Conservation (phyloP, 2,329 filamentous ascomycete species). For the Sporothrix schenckii region DNA sequence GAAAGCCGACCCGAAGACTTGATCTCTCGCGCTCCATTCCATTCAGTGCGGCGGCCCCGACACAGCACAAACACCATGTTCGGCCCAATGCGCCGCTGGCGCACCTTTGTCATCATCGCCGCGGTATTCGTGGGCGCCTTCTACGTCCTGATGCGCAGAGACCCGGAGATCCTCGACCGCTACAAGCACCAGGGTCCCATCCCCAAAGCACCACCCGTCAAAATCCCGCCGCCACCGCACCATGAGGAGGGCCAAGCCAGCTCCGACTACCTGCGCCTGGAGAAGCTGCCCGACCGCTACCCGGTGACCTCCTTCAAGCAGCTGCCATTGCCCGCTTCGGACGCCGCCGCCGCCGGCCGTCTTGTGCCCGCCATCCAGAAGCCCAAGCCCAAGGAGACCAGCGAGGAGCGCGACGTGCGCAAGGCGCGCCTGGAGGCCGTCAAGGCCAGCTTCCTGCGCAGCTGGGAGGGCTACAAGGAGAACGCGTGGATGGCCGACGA, state of each 20-base stretch:
- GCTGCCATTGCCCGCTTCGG: conserved; percentile 46
- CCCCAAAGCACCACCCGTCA: conserved; percentile 25
- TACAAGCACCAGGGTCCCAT: conserved; percentile 27
- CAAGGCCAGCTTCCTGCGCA: conserved; percentile 55
- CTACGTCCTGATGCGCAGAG: conserved; percentile 25
- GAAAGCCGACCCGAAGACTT: neutral
- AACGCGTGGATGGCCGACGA: conserved; percentile 68
- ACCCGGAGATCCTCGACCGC: conserved; percentile 31
- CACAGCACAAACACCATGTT: conserved; percentile 27
- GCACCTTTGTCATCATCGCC: conserved; percentile 32
- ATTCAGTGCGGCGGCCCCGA: neutral
- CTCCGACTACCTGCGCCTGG: conserved; percentile 34
- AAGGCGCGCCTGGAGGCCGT: conserved; percentile 50
- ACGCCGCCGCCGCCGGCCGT: conserved; percentile 43
- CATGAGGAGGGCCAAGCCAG: neutral
- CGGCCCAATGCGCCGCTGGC: conserved; percentile 36
- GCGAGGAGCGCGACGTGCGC: conserved; percentile 43
- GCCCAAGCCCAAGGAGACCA: conserved; percentile 53
- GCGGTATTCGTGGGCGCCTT: conserved; percentile 27
- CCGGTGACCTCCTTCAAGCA: conserved; percentile 41
- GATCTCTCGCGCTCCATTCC: neutral
- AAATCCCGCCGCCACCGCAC: conserved; percentile 28
- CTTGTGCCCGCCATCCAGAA: conserved; percentile 65
- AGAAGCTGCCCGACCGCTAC: conserved; percentile 44
- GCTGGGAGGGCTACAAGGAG: conserved; percentile 63